A percentile compares a stretch with the other conserved stretches of the same genome.
phyloP scores from a whole-genome alignment of 148 eudicot species.

The Limonium bicolor region DNA sequence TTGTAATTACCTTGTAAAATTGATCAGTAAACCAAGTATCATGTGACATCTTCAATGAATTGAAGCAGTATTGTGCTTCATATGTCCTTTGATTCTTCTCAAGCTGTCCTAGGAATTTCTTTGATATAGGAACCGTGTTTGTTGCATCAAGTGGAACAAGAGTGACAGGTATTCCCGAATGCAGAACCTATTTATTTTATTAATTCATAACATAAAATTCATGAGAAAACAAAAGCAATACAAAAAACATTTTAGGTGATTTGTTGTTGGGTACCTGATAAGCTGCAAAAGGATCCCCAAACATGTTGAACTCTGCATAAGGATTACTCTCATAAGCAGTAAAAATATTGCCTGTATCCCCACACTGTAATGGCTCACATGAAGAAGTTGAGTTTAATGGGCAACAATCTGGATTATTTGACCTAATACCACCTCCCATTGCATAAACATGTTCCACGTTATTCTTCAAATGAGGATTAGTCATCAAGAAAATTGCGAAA shows the following conservation, averaged over 20 bases:
- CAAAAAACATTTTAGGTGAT: background rate
- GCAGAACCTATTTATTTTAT: constrained; percentile 51
- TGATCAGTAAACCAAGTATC: constrained; percentile 57
- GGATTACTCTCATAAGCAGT: constrained; percentile 63
- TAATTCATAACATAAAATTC: background rate
- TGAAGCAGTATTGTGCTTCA: constrained; percentile 70
- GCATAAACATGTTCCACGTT: constrained; percentile 60
- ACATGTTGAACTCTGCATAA: constrained; percentile 78
- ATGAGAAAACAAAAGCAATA: background rate
- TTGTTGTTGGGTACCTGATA: constrained; percentile 49
- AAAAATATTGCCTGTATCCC: constrained; percentile 57
- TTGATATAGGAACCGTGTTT: constrained; percentile 59
- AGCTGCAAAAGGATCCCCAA: constrained; percentile 90
- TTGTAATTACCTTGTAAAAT: constrained; percentile 38
- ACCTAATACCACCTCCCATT: constrained; percentile 82
- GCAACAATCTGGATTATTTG: constrained; percentile 68
- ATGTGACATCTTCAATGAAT: constrained; percentile 47
- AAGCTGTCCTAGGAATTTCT: constrained; percentile 36
- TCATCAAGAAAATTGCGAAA: constrained; percentile 71
- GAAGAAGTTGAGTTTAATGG: constrained; percentile 23
- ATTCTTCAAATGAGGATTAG: constrained; percentile 64
- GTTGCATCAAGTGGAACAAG: constrained; percentile 80
- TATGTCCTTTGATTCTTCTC: constrained; percentile 56
- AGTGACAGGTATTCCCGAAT: constrained; percentile 79
- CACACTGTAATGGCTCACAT: constrained; percentile 51